Evolutionary conservation across 2,329 filamentous ascomycete genomes (phyloP).

Genomic region (Aspergillus sp.): DNA sequence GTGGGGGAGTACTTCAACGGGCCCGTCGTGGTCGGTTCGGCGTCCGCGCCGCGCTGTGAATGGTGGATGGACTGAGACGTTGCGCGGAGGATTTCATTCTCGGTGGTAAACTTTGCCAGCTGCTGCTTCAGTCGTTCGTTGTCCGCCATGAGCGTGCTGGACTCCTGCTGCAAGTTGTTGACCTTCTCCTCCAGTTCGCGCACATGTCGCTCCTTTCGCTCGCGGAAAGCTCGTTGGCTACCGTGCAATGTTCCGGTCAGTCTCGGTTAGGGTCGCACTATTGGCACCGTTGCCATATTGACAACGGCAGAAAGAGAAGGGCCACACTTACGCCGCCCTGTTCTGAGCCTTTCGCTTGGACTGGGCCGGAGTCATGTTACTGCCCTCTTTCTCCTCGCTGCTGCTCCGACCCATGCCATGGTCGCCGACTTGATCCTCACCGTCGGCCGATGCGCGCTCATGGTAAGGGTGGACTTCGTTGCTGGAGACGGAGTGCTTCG

Average conservation of each 20-base stretch:
- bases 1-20: constrained; percentile 70
- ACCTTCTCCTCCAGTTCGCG: constrained; percentile 90
- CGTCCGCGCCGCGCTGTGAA: constrained; percentile 37
- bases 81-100: constrained; percentile 88
- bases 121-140: constrained; percentile 85
- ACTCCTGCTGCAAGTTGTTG: constrained; percentile 69
- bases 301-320: background rate
- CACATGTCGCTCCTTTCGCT: constrained; percentile 91
- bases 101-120: constrained; percentile 77
- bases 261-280: background rate
- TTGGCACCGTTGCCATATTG: background rate
- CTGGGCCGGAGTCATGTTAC: constrained; percentile 50
- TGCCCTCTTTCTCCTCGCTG: constrained; percentile 53
- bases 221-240: constrained; percentile 92
- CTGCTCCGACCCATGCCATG: constrained; percentile 42
- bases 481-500: constrained; percentile 31
- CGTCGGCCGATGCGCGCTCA: constrained; percentile 28
- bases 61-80: constrained; percentile 53
- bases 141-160: constrained; percentile 70
- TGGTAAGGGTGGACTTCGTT: constrained; percentile 22
- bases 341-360: constrained; percentile 69
- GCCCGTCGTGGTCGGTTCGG: constrained; percentile 55
- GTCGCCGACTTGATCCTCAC: constrained; percentile 24
- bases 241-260: background rate
- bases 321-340: constrained; percentile 62